A percentile compares a stretch with the other conserved stretches of the same genome.
phyloP scores from a whole-genome alignment of 2,329 filamentous ascomycete genomes.

The Albifimbria verrucaria region DNA sequence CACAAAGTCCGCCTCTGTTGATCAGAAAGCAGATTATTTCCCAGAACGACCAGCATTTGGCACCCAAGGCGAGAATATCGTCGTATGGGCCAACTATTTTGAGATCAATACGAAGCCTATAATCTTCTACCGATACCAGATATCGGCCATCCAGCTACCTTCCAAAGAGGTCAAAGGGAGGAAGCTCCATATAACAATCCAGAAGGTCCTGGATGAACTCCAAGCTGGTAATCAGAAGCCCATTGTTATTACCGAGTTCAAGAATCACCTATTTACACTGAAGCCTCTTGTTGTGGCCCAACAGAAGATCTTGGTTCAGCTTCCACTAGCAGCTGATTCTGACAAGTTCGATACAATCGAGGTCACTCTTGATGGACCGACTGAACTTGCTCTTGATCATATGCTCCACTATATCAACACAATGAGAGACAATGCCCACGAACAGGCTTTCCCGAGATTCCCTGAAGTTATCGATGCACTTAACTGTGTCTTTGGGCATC shows the following conservation, averaged over 20 bases:
- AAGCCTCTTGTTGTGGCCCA: slow-evolving; percentile 31
- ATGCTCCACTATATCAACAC: slow-evolving; percentile 43
- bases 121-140: slow-evolving; percentile 41
- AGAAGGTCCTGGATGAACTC: slow-evolving; percentile 33
- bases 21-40: slow-evolving; percentile 25
- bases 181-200: slow-evolving; percentile 41
- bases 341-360: slow-evolving; percentile 30
- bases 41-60: slow-evolving; percentile 50
- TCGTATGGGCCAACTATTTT: slow-evolving; percentile 56
- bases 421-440: slow-evolving; percentile 34
- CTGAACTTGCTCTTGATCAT: slow-evolving; percentile 32
- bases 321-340: slow-evolving; percentile 28
- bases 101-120: slow-evolving; percentile 34
- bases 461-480: slow-evolving; percentile 47
- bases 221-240: slow-evolving; percentile 22
- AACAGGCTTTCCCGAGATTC: slow-evolving; percentile 44
- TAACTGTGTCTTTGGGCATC: slow-evolving; percentile 48
- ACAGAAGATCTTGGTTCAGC: slow-evolving; percentile 29
- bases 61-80: slow-evolving; percentile 34
- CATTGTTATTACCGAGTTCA: slow-evolving; percentile 46
- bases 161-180: slow-evolving; percentile 34
- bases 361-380: slow-evolving; percentile 39
- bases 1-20: slow-evolving; percentile 10
- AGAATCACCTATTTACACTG: slow-evolving; percentile 42
- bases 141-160: slow-evolving; percentile 30